These are phyloP conservation scores for Piper longum DNA, from an alignment of 164 flowering plant species.

Conservation along the genomic window DNA sequence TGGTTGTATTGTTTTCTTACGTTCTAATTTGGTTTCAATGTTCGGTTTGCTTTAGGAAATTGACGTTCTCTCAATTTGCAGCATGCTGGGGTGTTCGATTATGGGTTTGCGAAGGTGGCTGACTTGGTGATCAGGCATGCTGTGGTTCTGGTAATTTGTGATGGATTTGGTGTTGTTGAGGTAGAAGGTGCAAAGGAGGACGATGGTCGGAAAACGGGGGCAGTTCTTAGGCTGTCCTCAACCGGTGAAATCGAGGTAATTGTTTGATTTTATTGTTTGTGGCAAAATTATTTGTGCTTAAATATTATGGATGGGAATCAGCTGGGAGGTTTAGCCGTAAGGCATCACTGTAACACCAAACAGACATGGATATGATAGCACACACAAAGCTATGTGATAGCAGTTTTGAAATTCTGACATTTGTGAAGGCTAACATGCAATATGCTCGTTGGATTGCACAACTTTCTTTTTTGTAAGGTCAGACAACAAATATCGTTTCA, in stretches of 20 bases:
- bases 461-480: too few species aligned
- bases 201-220: slow-evolving; percentile 19
- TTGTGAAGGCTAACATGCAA: too few species aligned
- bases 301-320: background rate
- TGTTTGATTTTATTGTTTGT: background rate
- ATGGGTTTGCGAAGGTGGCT: slow-evolving; percentile 78
- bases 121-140: slow-evolving; percentile 62
- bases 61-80: slow-evolving; percentile 13
- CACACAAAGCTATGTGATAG: too few species aligned
- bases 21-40: too few species aligned
- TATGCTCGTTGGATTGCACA: too few species aligned
- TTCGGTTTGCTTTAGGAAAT: background rate
- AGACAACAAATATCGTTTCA: too few species aligned
- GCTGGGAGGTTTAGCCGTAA: too few species aligned
- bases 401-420: too few species aligned
- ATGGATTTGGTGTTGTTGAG: slow-evolving; percentile 21
- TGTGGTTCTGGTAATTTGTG: slow-evolving; percentile 38
- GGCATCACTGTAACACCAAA: too few species aligned
- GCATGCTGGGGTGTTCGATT: slow-evolving; percentile 65
- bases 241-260: slow-evolving; percentile 37
- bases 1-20: background rate
- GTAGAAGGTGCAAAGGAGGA: slow-evolving; percentile 31
- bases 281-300: background rate
- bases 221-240: slow-evolving; percentile 28
- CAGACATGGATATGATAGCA: too few species aligned